These are phyloP conservation scores for Alternaria hordeiaustralica DNA, from an alignment of 2,329 filamentous ascomycete genomes.

Conservation along the genomic window DNA sequence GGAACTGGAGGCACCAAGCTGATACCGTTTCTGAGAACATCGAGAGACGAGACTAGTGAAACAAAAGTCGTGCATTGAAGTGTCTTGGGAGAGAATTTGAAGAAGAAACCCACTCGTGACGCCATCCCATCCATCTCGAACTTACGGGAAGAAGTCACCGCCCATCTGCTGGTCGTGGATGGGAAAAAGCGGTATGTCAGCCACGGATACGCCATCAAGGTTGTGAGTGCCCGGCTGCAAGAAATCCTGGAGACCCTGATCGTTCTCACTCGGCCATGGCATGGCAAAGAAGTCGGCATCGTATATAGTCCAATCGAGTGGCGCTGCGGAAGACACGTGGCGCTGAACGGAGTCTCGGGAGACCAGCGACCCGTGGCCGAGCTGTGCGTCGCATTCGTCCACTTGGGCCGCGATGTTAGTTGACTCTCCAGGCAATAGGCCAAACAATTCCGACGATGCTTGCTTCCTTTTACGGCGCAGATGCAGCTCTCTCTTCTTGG, in stretches of 20 bases:
- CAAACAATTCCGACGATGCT: conserved; percentile 40
- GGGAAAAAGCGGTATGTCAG: conserved; percentile 42
- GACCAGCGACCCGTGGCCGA: background rate
- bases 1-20: conserved; percentile 62
- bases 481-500: conserved; percentile 31
- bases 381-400: background rate
- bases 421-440: conserved; percentile 25
- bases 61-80: conserved; percentile 35
- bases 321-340: conserved; percentile 8
- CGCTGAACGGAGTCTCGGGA: conserved; percentile 11
- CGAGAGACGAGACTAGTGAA: conserved; percentile 58
- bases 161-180: conserved; percentile 37
- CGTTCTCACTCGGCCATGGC: conserved; percentile 40
- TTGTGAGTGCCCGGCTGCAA: conserved; percentile 40
- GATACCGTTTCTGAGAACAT: conserved; percentile 61
- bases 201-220: conserved; percentile 36
- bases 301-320: conserved; percentile 40
- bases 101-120: background rate
- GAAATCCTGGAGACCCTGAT: conserved; percentile 40
- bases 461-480: conserved; percentile 34
- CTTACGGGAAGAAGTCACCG: conserved; percentile 13
- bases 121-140: background rate
- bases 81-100: background rate
- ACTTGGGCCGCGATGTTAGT: background rate
- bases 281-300: conserved; percentile 41